These are phyloP conservation scores for Pseudopyricularia javanii DNA, from an alignment of 2,329 filamentous ascomycete genomes.

Conservation along the genomic window DNA sequence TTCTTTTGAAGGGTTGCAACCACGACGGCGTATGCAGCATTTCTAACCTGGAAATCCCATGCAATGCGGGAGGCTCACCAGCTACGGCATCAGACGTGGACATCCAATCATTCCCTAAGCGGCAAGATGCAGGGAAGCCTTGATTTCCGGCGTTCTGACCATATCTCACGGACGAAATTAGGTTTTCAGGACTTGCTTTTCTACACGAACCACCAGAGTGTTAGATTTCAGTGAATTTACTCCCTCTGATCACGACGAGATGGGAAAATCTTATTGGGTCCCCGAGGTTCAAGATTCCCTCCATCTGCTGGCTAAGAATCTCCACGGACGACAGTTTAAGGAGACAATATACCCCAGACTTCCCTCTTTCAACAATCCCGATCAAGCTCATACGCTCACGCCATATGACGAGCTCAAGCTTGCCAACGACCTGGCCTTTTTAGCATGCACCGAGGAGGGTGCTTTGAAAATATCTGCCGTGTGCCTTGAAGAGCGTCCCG, in stretches of 20 bases:
- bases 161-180: not conserved
- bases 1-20: too few species aligned
- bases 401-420: constrained; percentile 2
- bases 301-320: not conserved
- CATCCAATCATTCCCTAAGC: not conserved
- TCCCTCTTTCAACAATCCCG: not conserved
- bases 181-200: not conserved
- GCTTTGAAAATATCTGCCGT: not conserved
- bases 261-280: not conserved
- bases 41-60: not conserved
- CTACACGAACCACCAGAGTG: not conserved
- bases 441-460: not conserved
- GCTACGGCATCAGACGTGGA: not conserved
- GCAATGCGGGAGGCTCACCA: not conserved
- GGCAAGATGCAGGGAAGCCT: not conserved
- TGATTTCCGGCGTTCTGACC: not conserved
- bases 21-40: not conserved
- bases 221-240: not conserved
- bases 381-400: not conserved
- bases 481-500: constrained; percentile 1
- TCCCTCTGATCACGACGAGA: not conserved
- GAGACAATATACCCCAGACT: not conserved
- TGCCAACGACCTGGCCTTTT: constrained; percentile 1
- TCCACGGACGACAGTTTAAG: not conserved
- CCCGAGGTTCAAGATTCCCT: not conserved